Conservation (phyloP, 1,139 yeast species). For the Pichia sp. region DNA sequence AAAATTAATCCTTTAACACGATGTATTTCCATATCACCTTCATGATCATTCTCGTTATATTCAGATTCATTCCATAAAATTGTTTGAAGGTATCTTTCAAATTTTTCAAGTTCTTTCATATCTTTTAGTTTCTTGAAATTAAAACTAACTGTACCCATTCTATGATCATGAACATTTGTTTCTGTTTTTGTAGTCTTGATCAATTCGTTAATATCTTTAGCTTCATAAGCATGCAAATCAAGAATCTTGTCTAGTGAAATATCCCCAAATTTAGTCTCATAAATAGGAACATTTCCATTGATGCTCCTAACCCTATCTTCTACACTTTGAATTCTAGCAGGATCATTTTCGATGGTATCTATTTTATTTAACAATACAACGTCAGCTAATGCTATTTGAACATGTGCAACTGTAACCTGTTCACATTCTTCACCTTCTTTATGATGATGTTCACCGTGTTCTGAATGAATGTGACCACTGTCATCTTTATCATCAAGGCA, state of each 20-base stretch:
- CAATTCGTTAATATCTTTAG: conserved; percentile 20
- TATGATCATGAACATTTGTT: conserved; percentile 39
- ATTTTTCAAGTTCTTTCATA: conserved; percentile 32
- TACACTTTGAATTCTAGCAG: conserved; percentile 25
- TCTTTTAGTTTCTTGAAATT: conserved; percentile 42
- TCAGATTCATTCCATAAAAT: conserved; percentile 60
- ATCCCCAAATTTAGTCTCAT: conserved; percentile 67
- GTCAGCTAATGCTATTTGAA: conserved; percentile 90
- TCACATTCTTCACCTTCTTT: background rate
- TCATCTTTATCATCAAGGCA: conserved; percentile 58
- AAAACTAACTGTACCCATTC: conserved; percentile 60
- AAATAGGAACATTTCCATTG: conserved; percentile 63
- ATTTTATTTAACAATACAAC: conserved; percentile 69
- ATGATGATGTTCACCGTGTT: conserved; percentile 32
- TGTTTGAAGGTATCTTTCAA: conserved; percentile 59
- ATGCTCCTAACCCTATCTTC: conserved; percentile 44
- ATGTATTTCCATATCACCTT: conserved; percentile 54
- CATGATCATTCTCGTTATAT: conserved; percentile 6
- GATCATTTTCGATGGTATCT: conserved; percentile 42
- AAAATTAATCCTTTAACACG: conserved; percentile 74
- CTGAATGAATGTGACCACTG: conserved; percentile 18
- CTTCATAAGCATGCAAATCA: conserved; percentile 74
- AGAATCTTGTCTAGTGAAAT: conserved; percentile 57
- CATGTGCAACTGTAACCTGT: conserved; percentile 67
- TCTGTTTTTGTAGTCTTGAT: conserved; percentile 7